Evolutionary conservation across 257 asterid genomes (phyloP).

Genomic region (Mentha longifolia): DNA sequence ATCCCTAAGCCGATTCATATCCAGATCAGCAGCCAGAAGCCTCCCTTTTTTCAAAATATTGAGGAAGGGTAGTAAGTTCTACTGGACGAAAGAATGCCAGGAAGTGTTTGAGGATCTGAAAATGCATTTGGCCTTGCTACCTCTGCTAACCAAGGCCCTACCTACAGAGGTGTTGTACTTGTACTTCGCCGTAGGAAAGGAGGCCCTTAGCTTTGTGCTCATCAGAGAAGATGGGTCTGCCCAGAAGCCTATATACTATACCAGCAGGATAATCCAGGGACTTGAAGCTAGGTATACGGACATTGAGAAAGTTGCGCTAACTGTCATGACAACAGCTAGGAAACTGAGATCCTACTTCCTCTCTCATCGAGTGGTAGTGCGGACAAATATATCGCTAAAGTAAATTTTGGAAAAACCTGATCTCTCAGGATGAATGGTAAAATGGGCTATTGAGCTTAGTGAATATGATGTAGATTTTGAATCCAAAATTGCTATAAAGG

Average conservation of each 20-base stretch:
- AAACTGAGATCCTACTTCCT: not conserved
- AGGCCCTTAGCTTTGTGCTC: no score
- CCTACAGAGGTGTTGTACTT: no score
- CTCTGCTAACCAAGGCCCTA: not conserved
- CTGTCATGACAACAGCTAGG: not conserved
- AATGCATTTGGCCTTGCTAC: not conserved
- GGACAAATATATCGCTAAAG: not conserved
- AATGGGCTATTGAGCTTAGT: no score
- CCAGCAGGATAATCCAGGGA: no score
- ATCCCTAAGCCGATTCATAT: not conserved
- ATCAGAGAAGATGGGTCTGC: no score
- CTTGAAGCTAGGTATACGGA: no score
- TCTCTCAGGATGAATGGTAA: not conserved
- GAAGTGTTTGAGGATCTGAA: no score
- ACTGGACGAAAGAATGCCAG: not conserved
- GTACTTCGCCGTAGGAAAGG: no score
- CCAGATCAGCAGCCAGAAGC: not conserved
- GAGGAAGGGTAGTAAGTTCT: no score
- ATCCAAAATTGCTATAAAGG: not conserved
- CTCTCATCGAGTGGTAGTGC: not conserved
- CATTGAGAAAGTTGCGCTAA: no score
- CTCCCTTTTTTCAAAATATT: not conserved
- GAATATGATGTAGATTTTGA: no score
- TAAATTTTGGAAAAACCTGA: not conserved
- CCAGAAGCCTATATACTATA: no score